Base-by-base conservation (phyloP, 306 rosid species). In the Rosa persica region DNA sequence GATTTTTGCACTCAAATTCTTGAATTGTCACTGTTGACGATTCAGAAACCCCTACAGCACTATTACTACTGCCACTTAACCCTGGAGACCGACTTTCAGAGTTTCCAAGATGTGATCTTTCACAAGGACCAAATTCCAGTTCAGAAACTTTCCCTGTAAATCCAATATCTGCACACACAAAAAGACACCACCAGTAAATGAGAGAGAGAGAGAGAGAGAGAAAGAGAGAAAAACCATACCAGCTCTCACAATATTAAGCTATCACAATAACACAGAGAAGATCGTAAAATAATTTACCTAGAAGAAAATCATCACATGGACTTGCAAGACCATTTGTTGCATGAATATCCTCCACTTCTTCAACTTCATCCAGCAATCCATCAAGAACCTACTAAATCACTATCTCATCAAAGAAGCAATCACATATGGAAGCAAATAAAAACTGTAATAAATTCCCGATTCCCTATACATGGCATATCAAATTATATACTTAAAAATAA, bases 311-410 rank as follows among this genome's bases (percentile, higher is more conserved):
- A 74, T 86, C 96, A 78, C 85, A 89, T 25, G 90, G 87, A 78
- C 82, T 77, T 4, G 91, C 71, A 82, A 96, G 92, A 67, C 81
- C 89, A 80, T 81, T 84, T 61, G 88, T 76, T 64, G 87, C 93
- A 82, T 86, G 88, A 84, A 90, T 82, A 87, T 85, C 93, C 74
- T 79, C 88, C 46, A 91, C 93, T 81, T 91, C 91, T 42, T 89
- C 88, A 40, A 90, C 86, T 86, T 89, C 97, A 86, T 88, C 94
- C 85, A 96, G 91, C 79, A 96, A 89, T 81, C 89, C 93, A 78
- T 93, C 98, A 81, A 91, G 94, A 81, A 79, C 99, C 99, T 96
- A 81, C 81, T 69, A 88, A 74, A 83, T 84, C 75, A 68, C n/a
- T 66, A 81, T 74, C 77, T 75, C 70, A 82, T 87, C 67, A 79